These are phyloP conservation scores for Amanita muscaria DNA, from an alignment of 768 basidiomycete genomes.

Conservation along the genomic window DNA sequence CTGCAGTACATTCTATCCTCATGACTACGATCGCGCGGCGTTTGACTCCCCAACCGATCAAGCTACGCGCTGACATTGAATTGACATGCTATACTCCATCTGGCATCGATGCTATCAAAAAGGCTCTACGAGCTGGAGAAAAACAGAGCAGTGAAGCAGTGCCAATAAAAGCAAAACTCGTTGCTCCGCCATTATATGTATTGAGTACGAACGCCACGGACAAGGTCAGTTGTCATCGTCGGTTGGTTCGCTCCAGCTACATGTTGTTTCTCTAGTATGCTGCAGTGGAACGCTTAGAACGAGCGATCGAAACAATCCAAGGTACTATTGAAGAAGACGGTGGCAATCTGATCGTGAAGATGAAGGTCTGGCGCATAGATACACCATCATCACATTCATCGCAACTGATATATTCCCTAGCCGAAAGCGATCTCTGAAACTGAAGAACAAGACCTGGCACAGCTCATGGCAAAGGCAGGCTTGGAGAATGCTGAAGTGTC, in stretches of 20 bases:
- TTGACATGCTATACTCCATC: slow-evolving; percentile 92
- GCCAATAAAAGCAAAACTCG: slow-evolving; percentile 94
- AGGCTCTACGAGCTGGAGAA: slow-evolving; percentile 84
- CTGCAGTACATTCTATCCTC: slow-evolving; percentile 53
- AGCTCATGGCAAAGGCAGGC: slow-evolving; percentile 92
- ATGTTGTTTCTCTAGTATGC: slow-evolving; percentile 43
- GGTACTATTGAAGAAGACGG: slow-evolving; percentile 75
- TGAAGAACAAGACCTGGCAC: slow-evolving; percentile 94
- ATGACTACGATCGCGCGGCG: slow-evolving; percentile 85
- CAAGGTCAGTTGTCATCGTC: slow-evolving; percentile 44
- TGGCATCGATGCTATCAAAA: slow-evolving; percentile 95
- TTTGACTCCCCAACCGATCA: slow-evolving; percentile 96
- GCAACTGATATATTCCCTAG: slow-evolving; percentile 28
- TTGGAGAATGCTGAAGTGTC: slow-evolving; percentile 94
- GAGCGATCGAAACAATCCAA: slow-evolving; percentile 88
- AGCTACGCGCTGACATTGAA: slow-evolving; percentile 96
- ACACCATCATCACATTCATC: neutral
- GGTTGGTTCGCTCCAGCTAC: too few relatives aligned
- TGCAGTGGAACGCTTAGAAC: slow-evolving; percentile 88
- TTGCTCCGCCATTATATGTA: slow-evolving; percentile 94
- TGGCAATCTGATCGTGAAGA: slow-evolving; percentile 86
- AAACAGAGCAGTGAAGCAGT: slow-evolving; percentile 80
- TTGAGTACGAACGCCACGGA: slow-evolving; percentile 95
- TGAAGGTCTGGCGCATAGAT: slow-evolving; percentile 61
- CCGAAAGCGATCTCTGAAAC: slow-evolving; percentile 97